Evolutionary conservation across 495 filamentous ascomycete species (phyloP).

Genomic region (Staphylotrichum tortipilum): DNA sequence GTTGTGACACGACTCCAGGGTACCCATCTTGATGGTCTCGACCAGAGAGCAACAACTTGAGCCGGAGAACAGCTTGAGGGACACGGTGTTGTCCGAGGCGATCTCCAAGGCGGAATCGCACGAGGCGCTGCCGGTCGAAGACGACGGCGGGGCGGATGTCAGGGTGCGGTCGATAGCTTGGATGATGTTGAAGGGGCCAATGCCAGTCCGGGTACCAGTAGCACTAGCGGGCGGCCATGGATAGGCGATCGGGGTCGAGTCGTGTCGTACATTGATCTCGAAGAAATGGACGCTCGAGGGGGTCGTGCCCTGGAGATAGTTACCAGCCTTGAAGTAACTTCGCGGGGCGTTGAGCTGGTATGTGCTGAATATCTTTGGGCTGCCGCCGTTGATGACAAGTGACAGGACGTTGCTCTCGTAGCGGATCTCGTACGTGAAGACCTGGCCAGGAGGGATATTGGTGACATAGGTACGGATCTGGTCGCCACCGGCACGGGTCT

Average conservation of each 20-base stretch:
- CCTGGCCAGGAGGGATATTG: conserved; percentile 19
- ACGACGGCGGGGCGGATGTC: not conserved
- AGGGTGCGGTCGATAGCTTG: not conserved
- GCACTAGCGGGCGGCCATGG: not conserved
- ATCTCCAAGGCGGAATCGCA: not conserved
- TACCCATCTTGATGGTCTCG: not conserved
- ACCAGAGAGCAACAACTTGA: not conserved
- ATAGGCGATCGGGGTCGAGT: not conserved
- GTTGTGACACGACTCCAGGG: not conserved
- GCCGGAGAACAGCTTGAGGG: not conserved
- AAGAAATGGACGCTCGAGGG: conserved; percentile 26
- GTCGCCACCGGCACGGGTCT: conserved; percentile 19
- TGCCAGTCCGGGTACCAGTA: not conserved
- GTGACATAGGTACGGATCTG: conserved; percentile 20
- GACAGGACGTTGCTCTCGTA: conserved; percentile 23
- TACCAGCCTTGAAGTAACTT: conserved; percentile 38
- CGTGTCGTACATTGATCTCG: conserved; percentile 16
- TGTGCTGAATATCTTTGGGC: conserved; percentile 20
- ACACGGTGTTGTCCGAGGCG: not conserved
- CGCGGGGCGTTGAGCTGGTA: conserved; percentile 21
- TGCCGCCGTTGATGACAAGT: conserved; percentile 26
- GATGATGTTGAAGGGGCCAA: not conserved
- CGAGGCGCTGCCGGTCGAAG: not conserved
- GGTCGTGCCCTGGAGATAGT: conserved; percentile 33
- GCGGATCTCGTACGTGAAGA: conserved; percentile 29